Percentiles rank a stretch among this genome's conserved stretches.
These are phyloP conservation scores for Phytophthora litchii DNA, from an alignment of 352 stramenopile genomes.

Conservation along the genomic window DNA sequence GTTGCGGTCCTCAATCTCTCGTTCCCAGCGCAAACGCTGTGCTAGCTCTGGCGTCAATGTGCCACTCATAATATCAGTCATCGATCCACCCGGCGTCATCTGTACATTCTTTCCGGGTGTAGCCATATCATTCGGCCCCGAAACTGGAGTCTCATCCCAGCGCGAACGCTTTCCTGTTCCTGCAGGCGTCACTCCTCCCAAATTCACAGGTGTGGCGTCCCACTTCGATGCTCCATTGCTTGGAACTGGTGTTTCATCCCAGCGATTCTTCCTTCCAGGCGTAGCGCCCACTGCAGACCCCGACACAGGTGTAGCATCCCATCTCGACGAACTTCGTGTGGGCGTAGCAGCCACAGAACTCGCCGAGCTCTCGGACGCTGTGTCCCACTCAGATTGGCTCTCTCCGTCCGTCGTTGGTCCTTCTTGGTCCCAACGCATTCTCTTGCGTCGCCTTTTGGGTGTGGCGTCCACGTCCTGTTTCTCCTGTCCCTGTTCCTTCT, in stretches of 20 bases:
- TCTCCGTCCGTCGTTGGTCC: constrained; percentile 72
- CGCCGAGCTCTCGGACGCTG: constrained; percentile 50
- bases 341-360: constrained; percentile 49
- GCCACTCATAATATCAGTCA: constrained; percentile 66
- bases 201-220: constrained; percentile 92
- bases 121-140: constrained; percentile 43
- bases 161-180: constrained; percentile 89
- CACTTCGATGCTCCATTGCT: constrained; percentile 79
- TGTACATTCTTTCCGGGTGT: constrained; percentile 58
- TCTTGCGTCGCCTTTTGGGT: constrained; percentile 68
- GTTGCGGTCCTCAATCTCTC: constrained; percentile 98
- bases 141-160: constrained; percentile 96
- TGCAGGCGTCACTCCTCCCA: constrained; percentile 56
- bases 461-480: constrained; percentile 37
- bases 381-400: constrained; percentile 79
- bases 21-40: constrained; percentile 94
- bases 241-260: constrained; percentile 80
- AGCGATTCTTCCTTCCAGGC: constrained; percentile 77
- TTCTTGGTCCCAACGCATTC: constrained; percentile 88
- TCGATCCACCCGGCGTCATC: constrained; percentile 76
- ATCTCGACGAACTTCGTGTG: constrained; percentile 65
- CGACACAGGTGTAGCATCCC: constrained; percentile 71
- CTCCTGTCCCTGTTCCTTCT: constrained; percentile 41
- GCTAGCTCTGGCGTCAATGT: constrained; percentile 90
- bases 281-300: constrained; percentile 36